phyloP scores from a whole-genome alignment of 768 basidiomycete genomes.

The Porpolomopsis calyptriformis region DNA sequence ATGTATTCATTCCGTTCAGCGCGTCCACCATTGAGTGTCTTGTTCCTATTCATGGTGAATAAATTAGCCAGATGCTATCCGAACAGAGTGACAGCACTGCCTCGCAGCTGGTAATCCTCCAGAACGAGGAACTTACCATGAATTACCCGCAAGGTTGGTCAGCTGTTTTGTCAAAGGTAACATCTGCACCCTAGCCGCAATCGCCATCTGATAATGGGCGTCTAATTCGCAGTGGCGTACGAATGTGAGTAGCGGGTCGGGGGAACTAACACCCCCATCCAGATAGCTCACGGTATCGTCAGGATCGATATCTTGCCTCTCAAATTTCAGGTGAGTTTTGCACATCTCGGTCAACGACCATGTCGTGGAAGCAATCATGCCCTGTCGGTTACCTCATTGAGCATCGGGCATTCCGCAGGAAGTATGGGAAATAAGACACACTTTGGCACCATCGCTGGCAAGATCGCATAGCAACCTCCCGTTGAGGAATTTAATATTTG shows the following conservation, averaged over 20 bases:
- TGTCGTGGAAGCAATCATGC: constrained; percentile 94
- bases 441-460: constrained; percentile 90
- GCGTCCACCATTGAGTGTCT: constrained; percentile 92
- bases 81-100: too few relatives aligned
- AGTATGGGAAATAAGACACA: constrained; percentile 20
- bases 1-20: constrained; percentile 99
- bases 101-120: not conserved
- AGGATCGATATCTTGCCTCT: constrained; percentile 89
- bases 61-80: not conserved
- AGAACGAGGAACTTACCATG: constrained; percentile 54
- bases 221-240: constrained; percentile 92
- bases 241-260: constrained; percentile 75
- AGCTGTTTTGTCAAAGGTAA: constrained; percentile 86
- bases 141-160: constrained; percentile 92
- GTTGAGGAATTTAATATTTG: constrained; percentile 71
- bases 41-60: constrained; percentile 57
- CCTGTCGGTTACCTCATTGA: constrained; percentile 31
- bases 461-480: constrained; percentile 89
- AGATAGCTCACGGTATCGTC: constrained; percentile 90
- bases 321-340: constrained; percentile 72
- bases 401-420: not conserved
- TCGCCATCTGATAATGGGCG: constrained; percentile 95
- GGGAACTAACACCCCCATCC: constrained; percentile 68
- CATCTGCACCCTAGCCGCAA: constrained; percentile 88
- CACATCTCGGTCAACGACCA: constrained; percentile 99